These are phyloP conservation scores for Alternaria burnsii DNA, from an alignment of 2,329 filamentous ascomycete genomes.

Conservation along the genomic window DNA sequence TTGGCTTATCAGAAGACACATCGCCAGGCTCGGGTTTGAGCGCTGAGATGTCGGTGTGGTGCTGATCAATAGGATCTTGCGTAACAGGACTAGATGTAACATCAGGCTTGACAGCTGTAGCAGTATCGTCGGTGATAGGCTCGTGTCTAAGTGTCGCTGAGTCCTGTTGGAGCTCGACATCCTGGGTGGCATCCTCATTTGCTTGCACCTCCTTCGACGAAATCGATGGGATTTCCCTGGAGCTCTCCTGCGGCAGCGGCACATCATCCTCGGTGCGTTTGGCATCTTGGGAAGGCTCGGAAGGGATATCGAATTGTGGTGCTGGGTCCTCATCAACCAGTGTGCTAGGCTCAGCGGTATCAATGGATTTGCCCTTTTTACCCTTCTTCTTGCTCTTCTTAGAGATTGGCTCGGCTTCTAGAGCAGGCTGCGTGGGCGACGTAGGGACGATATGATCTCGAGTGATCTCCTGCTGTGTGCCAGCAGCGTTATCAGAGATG, in stretches of 20 bases:
- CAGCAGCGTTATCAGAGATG: not conserved
- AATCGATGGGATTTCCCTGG: not conserved
- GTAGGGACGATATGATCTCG: constrained; percentile 11
- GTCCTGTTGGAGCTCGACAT: constrained; percentile 4
- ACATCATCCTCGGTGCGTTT: constrained; percentile 6
- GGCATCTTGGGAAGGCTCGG: constrained; percentile 7
- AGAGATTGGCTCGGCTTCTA: constrained; percentile 16
- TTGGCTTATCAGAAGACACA: not conserved
- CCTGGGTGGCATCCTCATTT: constrained; percentile 22
- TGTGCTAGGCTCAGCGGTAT: constrained; percentile 17
- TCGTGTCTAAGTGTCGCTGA: not conserved
- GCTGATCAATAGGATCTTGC: not conserved
- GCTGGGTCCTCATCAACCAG: constrained; percentile 14
- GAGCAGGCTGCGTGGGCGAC: constrained; percentile 6
- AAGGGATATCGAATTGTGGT: constrained; percentile 9
- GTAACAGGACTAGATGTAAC: not conserved
- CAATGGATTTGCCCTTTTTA: constrained; percentile 30
- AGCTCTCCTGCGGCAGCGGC: not conserved
- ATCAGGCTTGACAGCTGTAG: not conserved
- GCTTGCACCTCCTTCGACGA: constrained; percentile 33
- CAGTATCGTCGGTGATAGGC: not conserved
- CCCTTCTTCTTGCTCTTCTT: constrained; percentile 38
- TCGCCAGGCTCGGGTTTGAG: not conserved
- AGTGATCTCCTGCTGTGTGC: constrained; percentile 9
- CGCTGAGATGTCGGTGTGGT: not conserved